A percentile compares a stretch with the other conserved stretches of the same genome.
Conservation (phyloP, 2,329 filamentous ascomycete species). For the Colletotrichum trifolii region DNA sequence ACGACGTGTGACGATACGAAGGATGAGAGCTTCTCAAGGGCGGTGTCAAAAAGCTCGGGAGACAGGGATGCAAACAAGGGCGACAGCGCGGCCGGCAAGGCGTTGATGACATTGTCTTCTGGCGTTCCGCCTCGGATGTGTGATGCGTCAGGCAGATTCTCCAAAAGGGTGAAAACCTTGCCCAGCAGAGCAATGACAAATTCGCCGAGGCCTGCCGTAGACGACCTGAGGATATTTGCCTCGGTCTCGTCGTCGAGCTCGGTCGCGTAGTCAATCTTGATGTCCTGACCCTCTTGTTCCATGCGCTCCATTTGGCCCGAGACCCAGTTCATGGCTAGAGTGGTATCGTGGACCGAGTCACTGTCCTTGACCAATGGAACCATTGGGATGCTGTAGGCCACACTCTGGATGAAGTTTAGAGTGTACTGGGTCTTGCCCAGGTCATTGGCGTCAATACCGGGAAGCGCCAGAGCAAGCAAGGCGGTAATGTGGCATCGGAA, state of each 20-base stretch:
- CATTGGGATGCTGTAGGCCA: slow-evolving; percentile 96
- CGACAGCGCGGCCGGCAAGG: slow-evolving; percentile 88
- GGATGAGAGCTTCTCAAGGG: slow-evolving; percentile 88
- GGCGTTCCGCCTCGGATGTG: slow-evolving; percentile 90
- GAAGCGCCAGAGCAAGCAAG: slow-evolving; percentile 88
- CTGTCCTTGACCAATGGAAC: slow-evolving; percentile 79
- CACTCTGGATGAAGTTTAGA: slow-evolving; percentile 92
- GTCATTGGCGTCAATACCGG: slow-evolving; percentile 97
- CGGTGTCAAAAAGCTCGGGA: slow-evolving; percentile 91
- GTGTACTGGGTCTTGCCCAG: slow-evolving; percentile 96
- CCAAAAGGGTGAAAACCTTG: slow-evolving; percentile 92
- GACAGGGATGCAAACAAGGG: slow-evolving; percentile 92
- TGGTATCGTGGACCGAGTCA: slow-evolving; percentile 76
- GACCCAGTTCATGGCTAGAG: slow-evolving; percentile 91
- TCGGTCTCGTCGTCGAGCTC: slow-evolving; percentile 89
- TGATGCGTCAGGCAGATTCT: slow-evolving; percentile 93
- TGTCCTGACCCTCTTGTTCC: slow-evolving; percentile 85
- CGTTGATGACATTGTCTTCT: slow-evolving; percentile 97
- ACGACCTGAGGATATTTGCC: slow-evolving; percentile 88
- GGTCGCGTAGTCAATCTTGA: slow-evolving; percentile 85
- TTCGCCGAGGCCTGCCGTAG: slow-evolving; percentile 92
- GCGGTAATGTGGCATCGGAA: slow-evolving; percentile 96
- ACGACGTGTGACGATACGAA: slow-evolving; percentile 96
- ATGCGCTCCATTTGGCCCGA: slow-evolving; percentile 91
- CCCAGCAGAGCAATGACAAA: slow-evolving; percentile 92